Conservation (phyloP, 176 grass and related monocot species). For the Avena atlantica region DNA sequence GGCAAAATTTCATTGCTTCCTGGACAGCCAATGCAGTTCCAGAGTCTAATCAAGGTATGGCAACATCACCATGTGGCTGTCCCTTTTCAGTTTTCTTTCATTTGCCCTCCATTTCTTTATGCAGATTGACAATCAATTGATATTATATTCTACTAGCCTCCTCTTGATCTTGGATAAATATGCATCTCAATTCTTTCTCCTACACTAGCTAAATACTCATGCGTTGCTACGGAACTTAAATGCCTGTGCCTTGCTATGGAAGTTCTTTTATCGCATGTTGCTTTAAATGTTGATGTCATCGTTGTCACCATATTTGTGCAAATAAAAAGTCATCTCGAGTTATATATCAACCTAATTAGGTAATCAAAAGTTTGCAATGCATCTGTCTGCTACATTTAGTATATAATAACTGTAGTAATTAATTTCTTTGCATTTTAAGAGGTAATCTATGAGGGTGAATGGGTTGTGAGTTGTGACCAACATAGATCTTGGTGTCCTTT, state of each 20-base stretch:
- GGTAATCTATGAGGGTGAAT: background rate
- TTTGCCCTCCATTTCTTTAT: constrained; percentile 15
- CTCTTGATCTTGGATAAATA: background rate
- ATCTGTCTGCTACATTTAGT: background rate
- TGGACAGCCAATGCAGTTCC: constrained; percentile 81
- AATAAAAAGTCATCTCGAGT: background rate
- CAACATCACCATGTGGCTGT: constrained; percentile 33
- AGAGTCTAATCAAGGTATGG: constrained; percentile 87
- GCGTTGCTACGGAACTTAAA: background rate
- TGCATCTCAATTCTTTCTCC: background rate
- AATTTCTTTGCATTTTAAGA: background rate
- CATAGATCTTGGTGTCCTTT: background rate
- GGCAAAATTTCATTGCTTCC: constrained; percentile 91
- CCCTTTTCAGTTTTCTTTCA: constrained; percentile 21
- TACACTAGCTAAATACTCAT: background rate
- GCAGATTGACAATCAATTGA: background rate
- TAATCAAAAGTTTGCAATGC: background rate
- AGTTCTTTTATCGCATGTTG: background rate
- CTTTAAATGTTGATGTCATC: background rate
- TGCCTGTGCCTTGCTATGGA: background rate
- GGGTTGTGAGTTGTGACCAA: background rate
- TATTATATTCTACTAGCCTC: background rate
- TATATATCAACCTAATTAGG: background rate
- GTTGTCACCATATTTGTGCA: background rate
- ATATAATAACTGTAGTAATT: background rate